Evolutionary conservation across 176 grass and related monocot genomes (phyloP).

Genomic region (Puya raimondii): DNA sequence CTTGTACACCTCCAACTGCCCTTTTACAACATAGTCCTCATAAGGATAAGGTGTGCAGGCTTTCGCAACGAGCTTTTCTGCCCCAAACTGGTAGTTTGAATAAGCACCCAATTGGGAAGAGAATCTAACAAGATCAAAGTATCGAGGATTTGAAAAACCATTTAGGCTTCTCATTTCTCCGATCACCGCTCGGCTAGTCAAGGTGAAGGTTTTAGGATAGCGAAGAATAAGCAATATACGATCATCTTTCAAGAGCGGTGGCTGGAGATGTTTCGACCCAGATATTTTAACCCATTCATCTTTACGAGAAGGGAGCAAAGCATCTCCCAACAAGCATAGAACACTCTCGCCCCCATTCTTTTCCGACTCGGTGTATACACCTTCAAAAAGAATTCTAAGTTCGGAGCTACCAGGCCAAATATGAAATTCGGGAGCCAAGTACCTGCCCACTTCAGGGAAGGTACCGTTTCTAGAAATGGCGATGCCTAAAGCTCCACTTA

Average conservation of each 20-base stretch:
- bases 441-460: conserved; percentile 35
- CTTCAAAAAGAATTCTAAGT: conserved; percentile 65
- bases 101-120: conserved; percentile 66
- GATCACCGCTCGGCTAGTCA: conserved; percentile 48
- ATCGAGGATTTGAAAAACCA: conserved; percentile 23
- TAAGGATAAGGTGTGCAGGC: conserved; percentile 48
- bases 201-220: conserved; percentile 39
- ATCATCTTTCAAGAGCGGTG: conserved; percentile 16
- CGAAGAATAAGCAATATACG: conserved; percentile 8
- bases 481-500: conserved; percentile 59
- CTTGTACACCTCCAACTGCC: conserved; percentile 38
- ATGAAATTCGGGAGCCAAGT: conserved; percentile 52
- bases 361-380: conserved; percentile 50
- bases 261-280: conserved; percentile 40
- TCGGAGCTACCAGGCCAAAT: conserved; percentile 59
- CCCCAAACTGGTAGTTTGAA: conserved; percentile 67
- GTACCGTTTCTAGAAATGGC: conserved; percentile 52
- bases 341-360: conserved; percentile 31
- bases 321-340: conserved; percentile 71
- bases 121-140: conserved; percentile 49
- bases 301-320: conserved; percentile 37
- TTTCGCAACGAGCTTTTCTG: conserved; percentile 41
- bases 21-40: conserved; percentile 35
- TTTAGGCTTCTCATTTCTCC: conserved; percentile 62
- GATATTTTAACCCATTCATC: conserved; percentile 32